These are phyloP conservation scores for Boletus reticulatus DNA, from an alignment of 768 basidiomycete species.

Conservation along the genomic window DNA sequence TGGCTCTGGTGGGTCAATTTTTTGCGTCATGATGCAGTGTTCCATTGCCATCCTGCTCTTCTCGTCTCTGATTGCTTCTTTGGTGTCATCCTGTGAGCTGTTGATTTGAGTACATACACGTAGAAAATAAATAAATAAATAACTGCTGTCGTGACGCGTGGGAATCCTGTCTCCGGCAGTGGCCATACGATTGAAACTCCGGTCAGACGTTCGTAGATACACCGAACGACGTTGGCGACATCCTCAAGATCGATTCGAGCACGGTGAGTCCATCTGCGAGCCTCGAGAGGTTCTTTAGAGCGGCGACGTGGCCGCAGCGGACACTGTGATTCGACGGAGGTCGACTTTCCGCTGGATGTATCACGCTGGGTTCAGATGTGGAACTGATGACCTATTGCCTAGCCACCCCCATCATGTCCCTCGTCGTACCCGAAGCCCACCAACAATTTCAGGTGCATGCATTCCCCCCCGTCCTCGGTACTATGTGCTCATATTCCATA, in stretches of 20 bases:
- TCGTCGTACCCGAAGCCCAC: slow-evolving; percentile 94
- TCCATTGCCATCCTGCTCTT: too few relatives aligned
- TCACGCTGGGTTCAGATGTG: slow-evolving; percentile 3
- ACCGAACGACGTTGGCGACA: slow-evolving; percentile 16
- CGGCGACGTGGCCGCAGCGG: background rate
- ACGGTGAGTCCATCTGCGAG: slow-evolving; percentile 26
- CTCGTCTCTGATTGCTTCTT: too few relatives aligned
- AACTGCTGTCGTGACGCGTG: too few relatives aligned
- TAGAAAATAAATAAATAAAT: too few relatives aligned
- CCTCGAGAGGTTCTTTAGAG: background rate
- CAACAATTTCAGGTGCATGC: slow-evolving; percentile 86
- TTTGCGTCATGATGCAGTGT: too few relatives aligned
- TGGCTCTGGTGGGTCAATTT: too few relatives aligned
- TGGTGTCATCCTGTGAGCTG: too few relatives aligned
- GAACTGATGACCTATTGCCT: slow-evolving; percentile 12
- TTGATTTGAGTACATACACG: too few relatives aligned
- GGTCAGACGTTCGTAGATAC: slow-evolving; percentile 1
- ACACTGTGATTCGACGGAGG: background rate
- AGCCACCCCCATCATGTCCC: slow-evolving; percentile 67
- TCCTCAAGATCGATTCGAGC: slow-evolving; percentile 16
- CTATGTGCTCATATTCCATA: slow-evolving; percentile 10
- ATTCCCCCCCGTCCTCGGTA: background rate
- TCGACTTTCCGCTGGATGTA: slow-evolving; percentile 22
- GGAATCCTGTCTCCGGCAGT: slow-evolving; percentile 12
- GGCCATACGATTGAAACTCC: slow-evolving; percentile 24